These are phyloP conservation scores for Hypericum androsaemum DNA, from an alignment of 345 rosid genomes.

Conservation along the genomic window DNA sequence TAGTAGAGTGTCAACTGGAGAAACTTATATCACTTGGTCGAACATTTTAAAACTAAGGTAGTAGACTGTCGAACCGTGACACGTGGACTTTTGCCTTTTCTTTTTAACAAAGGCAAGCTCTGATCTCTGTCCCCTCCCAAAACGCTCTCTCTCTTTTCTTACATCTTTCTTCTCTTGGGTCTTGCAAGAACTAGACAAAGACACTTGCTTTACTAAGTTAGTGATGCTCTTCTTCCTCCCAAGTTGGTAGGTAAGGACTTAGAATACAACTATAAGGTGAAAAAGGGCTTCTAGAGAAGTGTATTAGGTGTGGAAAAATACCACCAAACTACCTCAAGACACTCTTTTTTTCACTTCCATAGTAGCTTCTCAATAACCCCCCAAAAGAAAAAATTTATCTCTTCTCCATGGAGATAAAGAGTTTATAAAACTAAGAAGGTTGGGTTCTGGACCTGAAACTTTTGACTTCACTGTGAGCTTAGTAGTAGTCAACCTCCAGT, in stretches of 20 bases:
- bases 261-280: conserved; percentile 55
- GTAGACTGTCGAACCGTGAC: no score
- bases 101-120: background rate
- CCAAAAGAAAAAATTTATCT: conserved; percentile 92
- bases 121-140: conserved; percentile 3
- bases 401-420: conserved; percentile 88
- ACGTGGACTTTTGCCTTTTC: background rate
- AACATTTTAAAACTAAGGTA: no score
- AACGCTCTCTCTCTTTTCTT: conserved; percentile 15
- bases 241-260: conserved; percentile 37
- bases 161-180: conserved; percentile 15
- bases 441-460: conserved; percentile 83
- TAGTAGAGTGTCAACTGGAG: no score
- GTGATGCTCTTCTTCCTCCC: conserved; percentile 9
- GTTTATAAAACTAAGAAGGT: conserved; percentile 55
- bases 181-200: conserved; percentile 41
- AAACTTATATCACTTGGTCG: no score
- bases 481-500: conserved; percentile 26
- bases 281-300: conserved; percentile 27
- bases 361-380: conserved; percentile 85
- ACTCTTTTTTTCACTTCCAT: conserved; percentile 26
- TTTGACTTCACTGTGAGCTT: conserved; percentile 60
- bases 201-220: conserved; percentile 1
- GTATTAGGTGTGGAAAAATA: conserved; percentile 27
- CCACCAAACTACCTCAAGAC: conserved; percentile 14